These are phyloP conservation scores for Chaetomiaceae sp. DNA, from an alignment of 2,329 filamentous ascomycete genomes.

Conservation along the genomic window DNA sequence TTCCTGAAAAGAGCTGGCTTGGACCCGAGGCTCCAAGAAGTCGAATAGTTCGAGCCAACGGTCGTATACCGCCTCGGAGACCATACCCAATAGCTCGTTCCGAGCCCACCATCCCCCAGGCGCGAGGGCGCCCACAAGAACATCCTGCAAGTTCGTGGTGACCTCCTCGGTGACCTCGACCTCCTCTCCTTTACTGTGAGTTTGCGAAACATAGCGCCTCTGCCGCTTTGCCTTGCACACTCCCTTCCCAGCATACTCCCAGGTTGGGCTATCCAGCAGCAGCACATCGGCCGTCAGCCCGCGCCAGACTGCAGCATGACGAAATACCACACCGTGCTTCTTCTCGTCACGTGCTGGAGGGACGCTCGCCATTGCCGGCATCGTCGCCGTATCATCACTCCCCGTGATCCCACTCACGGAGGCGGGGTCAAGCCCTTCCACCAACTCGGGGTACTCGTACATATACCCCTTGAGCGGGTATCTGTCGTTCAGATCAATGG, in stretches of 20 bases:
- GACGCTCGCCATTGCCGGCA: neutral
- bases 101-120: neutral
- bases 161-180: neutral
- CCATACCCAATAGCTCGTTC: slow-evolving; percentile 9
- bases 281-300: too few species aligned
- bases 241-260: slow-evolving; percentile 15
- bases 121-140: slow-evolving; percentile 22
- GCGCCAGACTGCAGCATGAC: too few species aligned
- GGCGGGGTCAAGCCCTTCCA: neutral
- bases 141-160: slow-evolving; percentile 24
- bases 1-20: slow-evolving; percentile 8
- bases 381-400: neutral
- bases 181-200: neutral
- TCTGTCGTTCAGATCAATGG: too few species aligned
- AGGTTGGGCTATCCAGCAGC: too few species aligned
- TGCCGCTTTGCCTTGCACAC: slow-evolving; percentile 28
- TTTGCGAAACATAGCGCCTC: slow-evolving; percentile 28
- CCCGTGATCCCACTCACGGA: neutral
- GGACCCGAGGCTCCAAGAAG: slow-evolving; percentile 14
- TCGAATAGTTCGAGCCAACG: slow-evolving; percentile 36
- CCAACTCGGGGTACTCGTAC: slow-evolving; percentile 7
- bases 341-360: neutral
- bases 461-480: neutral
- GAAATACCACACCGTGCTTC: neutral
- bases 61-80: slow-evolving; percentile 24